phyloP scores from a whole-genome alignment of 2,329 filamentous ascomycete species.

The Neonectria neomacrospora region DNA sequence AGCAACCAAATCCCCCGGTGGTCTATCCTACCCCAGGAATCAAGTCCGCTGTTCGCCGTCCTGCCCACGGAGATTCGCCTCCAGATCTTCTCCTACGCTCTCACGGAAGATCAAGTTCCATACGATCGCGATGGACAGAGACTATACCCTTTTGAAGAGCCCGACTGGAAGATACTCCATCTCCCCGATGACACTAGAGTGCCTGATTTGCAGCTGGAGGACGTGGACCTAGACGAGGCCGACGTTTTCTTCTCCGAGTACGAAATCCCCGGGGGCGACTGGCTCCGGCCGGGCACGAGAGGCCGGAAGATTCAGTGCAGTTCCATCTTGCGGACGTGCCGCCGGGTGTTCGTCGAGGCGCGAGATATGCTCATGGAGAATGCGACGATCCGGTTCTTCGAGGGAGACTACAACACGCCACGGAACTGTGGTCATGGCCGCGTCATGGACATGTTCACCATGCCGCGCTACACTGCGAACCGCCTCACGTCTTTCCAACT shows the following conservation, averaged over 20 bases:
- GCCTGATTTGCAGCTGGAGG: neutral
- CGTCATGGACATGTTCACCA: slow-evolving; percentile 3
- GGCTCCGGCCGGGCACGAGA: slow-evolving; percentile 12
- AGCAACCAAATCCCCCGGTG: slow-evolving; percentile 11
- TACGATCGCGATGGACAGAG: neutral
- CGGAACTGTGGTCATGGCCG: slow-evolving; percentile 3
- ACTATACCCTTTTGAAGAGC: neutral
- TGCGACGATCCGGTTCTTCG: slow-evolving; percentile 13
- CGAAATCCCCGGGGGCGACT: neutral
- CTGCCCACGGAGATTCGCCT: slow-evolving; percentile 20
- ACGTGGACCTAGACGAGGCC: neutral
- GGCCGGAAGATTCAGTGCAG: slow-evolving; percentile 18
- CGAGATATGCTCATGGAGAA: slow-evolving; percentile 25
- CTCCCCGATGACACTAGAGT: neutral
- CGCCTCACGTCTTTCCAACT: slow-evolving; percentile 24
- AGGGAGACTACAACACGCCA: neutral
- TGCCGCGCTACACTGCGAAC: slow-evolving; percentile 29
- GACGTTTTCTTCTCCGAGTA: neutral
- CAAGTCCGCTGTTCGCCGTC: slow-evolving; percentile 9
- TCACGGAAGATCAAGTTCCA: slow-evolving; percentile 19
- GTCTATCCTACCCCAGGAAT: slow-evolving; percentile 17
- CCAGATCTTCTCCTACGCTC: slow-evolving; percentile 16
- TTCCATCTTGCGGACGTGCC: slow-evolving; percentile 21
- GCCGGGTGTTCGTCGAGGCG: slow-evolving; percentile 22
- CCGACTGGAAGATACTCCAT: slow-evolving; percentile 17